These are phyloP conservation scores for Candida nemodendra DNA, from an alignment of 805 yeast species.

Conservation along the genomic window DNA sequence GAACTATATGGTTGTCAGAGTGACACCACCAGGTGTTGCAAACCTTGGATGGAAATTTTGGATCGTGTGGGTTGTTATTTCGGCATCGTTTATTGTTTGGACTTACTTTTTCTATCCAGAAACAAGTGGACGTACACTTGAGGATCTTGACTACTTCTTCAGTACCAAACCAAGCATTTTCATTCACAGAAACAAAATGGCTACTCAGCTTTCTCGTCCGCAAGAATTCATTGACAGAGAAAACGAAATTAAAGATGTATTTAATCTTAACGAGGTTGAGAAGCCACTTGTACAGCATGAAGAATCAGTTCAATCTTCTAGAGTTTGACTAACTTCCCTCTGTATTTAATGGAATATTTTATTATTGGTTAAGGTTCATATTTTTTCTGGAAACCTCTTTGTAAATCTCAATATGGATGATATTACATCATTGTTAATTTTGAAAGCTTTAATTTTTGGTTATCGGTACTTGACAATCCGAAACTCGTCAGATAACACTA, in stretches of 20 bases:
- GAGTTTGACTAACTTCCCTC: too few relatives aligned
- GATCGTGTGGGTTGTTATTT: constrained; percentile 17
- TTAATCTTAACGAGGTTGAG: neutral
- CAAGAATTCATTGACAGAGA: constrained; percentile 15
- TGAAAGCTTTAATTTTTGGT: too few relatives aligned
- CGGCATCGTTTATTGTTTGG: constrained; percentile 9
- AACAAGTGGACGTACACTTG: constrained; percentile 45
- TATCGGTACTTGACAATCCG: too few relatives aligned
- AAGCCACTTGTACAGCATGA: neutral
- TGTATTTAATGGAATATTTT: too few relatives aligned
- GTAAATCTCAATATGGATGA: too few relatives aligned
- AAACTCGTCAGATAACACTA: too few relatives aligned
- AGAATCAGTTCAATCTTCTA: neutral
- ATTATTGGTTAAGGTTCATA: too few relatives aligned
- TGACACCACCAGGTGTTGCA: constrained; percentile 14
- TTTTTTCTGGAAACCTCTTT: too few relatives aligned
- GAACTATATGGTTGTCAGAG: constrained; percentile 15
- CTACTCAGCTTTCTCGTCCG: constrained; percentile 11
- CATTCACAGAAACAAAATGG: constrained; percentile 9
- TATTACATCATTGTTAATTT: too few relatives aligned
- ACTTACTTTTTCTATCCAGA: constrained; percentile 42
- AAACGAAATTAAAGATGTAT: neutral
- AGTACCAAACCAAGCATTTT: constrained; percentile 7
- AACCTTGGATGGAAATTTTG: constrained; percentile 16
- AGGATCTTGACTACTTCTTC: constrained; percentile 32